These are phyloP conservation scores for Paraphoma sp. DNA, from an alignment of 2,329 filamentous ascomycete species.

Conservation along the genomic window DNA sequence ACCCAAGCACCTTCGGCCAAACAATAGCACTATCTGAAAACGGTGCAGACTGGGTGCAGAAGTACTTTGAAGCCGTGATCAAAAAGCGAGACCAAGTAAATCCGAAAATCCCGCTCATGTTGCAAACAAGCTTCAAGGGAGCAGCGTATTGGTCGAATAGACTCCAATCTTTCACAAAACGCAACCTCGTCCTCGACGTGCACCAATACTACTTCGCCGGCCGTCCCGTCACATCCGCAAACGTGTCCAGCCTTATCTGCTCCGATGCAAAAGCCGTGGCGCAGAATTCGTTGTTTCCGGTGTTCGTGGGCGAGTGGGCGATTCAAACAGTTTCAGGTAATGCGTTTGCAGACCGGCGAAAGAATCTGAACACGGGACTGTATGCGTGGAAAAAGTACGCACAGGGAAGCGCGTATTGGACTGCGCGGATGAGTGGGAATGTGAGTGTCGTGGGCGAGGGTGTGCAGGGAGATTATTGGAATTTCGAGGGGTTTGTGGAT, in stretches of 20 bases:
- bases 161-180: conserved; percentile 9
- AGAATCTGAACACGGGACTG: conserved; percentile 38
- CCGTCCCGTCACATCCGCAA: conserved; percentile 12
- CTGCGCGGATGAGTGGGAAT: conserved; percentile 23
- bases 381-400: conserved; percentile 45
- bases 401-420: conserved; percentile 41
- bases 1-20: neutral
- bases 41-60: neutral
- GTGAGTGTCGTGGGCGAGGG: conserved; percentile 16
- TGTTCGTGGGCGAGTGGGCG: conserved; percentile 47
- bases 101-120: conserved; percentile 8
- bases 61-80: conserved; percentile 5
- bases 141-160: neutral
- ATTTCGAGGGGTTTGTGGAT: conserved; percentile 14
- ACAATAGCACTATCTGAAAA: neutral
- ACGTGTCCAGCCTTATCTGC: conserved; percentile 16
- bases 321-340: conserved; percentile 44
- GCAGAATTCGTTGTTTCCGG: conserved; percentile 22
- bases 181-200: conserved; percentile 23
- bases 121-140: conserved; percentile 1
- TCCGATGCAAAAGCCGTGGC: conserved; percentile 19
- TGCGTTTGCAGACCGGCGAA: conserved; percentile 32
- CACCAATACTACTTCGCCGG: conserved; percentile 29
- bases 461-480: conserved; percentile 22
- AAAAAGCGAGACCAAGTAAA: conserved; percentile 16